Conservation (phyloP, 2,329 filamentous ascomycete genomes). For the Phoma sp. region DNA sequence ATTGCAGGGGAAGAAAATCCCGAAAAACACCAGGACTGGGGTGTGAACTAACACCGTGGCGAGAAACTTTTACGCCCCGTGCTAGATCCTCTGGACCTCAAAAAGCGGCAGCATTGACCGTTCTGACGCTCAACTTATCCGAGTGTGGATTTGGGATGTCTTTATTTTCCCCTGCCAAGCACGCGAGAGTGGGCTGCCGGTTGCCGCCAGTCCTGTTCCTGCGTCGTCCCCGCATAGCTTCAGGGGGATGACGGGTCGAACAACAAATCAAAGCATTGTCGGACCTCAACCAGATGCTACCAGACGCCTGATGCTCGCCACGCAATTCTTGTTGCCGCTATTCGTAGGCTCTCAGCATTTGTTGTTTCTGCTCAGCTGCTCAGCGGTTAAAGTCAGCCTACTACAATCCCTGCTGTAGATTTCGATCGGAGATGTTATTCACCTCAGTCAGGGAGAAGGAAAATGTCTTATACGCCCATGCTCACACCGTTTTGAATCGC, state of each 20-base stretch:
- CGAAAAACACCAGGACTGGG: conserved; percentile 2
- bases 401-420: not conserved
- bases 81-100: conserved; percentile 10
- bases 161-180: conserved; percentile 45
- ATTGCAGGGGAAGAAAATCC: conserved; percentile 9
- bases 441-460: conserved; percentile 1
- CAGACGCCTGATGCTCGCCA: conserved; percentile 22
- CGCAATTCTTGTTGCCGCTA: conserved; percentile 2
- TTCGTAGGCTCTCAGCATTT: not conserved
- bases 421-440: not conserved
- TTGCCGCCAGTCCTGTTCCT: conserved; percentile 39
- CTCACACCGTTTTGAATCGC: conserved; percentile 5
- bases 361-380: not conserved
- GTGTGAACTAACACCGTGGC: conserved; percentile 9
- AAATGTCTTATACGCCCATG: conserved; percentile 1
- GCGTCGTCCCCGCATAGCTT: conserved; percentile 26
- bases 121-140: conserved; percentile 12
- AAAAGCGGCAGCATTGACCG: conserved; percentile 14
- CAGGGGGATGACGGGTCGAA: conserved; percentile 31
- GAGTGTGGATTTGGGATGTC: conserved; percentile 11
- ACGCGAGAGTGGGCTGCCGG: conserved; percentile 18
- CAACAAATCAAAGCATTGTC: conserved; percentile 33
- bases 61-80: conserved; percentile 5
- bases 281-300: conserved; percentile 16
- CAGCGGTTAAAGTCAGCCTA: not conserved